These are phyloP conservation scores for Zygosaccharomyces kombuchaensis DNA, from an alignment of 805 yeast species.

Conservation along the genomic window DNA sequence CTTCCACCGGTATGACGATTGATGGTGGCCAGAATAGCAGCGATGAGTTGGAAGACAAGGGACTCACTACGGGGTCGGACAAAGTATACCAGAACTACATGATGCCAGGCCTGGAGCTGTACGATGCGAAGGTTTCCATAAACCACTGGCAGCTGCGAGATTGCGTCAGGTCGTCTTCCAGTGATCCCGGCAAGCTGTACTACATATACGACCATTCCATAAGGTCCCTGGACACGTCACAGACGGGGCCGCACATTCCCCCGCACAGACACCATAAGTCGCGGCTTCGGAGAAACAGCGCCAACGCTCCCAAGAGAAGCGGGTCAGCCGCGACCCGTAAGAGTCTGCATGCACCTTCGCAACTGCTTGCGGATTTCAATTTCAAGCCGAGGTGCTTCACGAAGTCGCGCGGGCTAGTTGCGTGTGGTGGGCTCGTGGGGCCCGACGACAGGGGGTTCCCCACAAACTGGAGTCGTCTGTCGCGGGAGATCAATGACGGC, in stretches of 20 bases:
- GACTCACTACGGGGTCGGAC: conserved; percentile 27
- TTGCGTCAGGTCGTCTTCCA: conserved; percentile 51
- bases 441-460: conserved; percentile 35
- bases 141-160: conserved; percentile 82
- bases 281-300: conserved; percentile 11
- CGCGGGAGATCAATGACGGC: conserved; percentile 15
- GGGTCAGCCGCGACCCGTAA: conserved; percentile 2
- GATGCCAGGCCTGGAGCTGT: conserved; percentile 33
- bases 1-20: conserved; percentile 16
- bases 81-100: conserved; percentile 32
- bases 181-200: conserved; percentile 42
- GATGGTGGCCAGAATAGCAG: conserved; percentile 16
- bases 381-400: conserved; percentile 70
- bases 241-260: conserved; percentile 1
- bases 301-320: conserved; percentile 5
- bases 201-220: conserved; percentile 58
- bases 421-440: conserved; percentile 50
- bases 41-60: conserved; percentile 24
- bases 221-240: conserved; percentile 39
- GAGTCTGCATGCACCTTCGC: conserved; percentile 21
- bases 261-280: conserved; percentile 1
- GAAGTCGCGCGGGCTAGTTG: conserved; percentile 48
- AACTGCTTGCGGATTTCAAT: conserved; percentile 46
- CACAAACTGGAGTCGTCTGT: conserved; percentile 25
- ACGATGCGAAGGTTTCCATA: conserved; percentile 32